A percentile compares a stretch with the other conserved stretches of the same genome.
These are phyloP conservation scores for Syncephalastrum monosporum DNA, from an alignment of 371 early-diverging fungal species.

Conservation along the genomic window DNA sequence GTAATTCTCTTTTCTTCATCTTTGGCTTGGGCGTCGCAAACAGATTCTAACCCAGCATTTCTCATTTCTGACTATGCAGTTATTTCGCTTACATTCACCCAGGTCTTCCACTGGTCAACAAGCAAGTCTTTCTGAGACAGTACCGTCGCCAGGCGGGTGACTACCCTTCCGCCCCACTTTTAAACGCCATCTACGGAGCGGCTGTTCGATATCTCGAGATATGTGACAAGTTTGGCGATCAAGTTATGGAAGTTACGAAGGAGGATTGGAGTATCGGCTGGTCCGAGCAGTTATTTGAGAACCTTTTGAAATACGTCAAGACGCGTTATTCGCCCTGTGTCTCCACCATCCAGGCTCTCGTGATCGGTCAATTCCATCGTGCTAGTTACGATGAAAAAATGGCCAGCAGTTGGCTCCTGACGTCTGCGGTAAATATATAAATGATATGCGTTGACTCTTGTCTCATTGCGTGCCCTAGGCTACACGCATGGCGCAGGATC, in stretches of 20 bases:
- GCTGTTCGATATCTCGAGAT: conserved; percentile 47
- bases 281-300: conserved; percentile 44
- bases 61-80: conserved; percentile 16
- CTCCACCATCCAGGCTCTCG: conserved; percentile 41
- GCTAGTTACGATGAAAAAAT: conserved; percentile 41
- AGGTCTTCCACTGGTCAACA: conserved; percentile 48
- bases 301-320: conserved; percentile 29
- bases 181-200: conserved; percentile 46
- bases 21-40: background rate
- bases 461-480: background rate
- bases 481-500: conserved; percentile 53
- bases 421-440: conserved; percentile 27
- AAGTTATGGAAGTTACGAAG: conserved; percentile 13
- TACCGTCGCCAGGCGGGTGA: conserved; percentile 39
- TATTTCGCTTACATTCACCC: conserved; percentile 54
- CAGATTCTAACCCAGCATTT: background rate
- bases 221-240: conserved; percentile 36
- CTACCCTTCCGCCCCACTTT: conserved; percentile 43
- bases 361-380: conserved; percentile 41
- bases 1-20: background rate
- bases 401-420: conserved; percentile 39
- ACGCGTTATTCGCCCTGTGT: conserved; percentile 36
- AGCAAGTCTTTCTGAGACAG: conserved; percentile 42
- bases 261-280: conserved; percentile 26
- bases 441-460: background rate